phyloP scores from a whole-genome alignment of 2,329 filamentous ascomycete genomes.

The Cordyceps cateniannulata region DNA sequence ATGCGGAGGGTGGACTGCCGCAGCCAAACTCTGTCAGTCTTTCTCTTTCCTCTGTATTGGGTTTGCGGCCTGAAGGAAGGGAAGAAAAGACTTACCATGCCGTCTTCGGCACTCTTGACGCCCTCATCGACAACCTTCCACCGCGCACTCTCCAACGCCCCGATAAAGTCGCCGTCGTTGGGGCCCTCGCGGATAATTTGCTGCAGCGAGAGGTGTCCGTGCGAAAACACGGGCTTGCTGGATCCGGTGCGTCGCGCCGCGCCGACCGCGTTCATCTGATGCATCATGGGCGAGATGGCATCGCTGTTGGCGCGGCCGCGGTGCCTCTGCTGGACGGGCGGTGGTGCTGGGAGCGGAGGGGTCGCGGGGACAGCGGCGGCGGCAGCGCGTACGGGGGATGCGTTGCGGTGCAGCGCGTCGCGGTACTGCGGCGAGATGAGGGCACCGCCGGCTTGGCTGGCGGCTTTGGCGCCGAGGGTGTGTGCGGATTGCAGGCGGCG shows the following conservation, averaged over 20 bases:
- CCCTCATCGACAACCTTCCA: slow-evolving; percentile 70
- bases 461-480: slow-evolving; percentile 51
- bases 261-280: slow-evolving; percentile 31
- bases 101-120: slow-evolving; percentile 70
- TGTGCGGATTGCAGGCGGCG: slow-evolving; percentile 73
- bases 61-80: no score
- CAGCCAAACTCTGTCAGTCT: neutral
- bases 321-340: neutral
- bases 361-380: slow-evolving; percentile 4
- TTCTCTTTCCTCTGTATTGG: no score
- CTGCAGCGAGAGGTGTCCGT: slow-evolving; percentile 60
- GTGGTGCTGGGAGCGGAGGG: neutral
- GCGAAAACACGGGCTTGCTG: slow-evolving; percentile 40
- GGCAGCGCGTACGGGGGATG: slow-evolving; percentile 25
- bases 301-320: slow-evolving; percentile 69
- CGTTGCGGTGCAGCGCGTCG: slow-evolving; percentile 31
- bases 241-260: slow-evolving; percentile 31
- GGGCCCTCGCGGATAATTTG: slow-evolving; percentile 75
- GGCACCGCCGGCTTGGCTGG: slow-evolving; percentile 39
- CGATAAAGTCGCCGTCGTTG: slow-evolving; percentile 59
- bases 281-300: slow-evolving; percentile 39
- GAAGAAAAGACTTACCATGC: slow-evolving; percentile 55
- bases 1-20: slow-evolving; percentile 80
- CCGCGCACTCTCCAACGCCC: slow-evolving; percentile 63
- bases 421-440: slow-evolving; percentile 59